Evolutionary conservation across 805 yeast genomes (phyloP).

Genomic region (Nakazawaea laoshanensis): DNA sequence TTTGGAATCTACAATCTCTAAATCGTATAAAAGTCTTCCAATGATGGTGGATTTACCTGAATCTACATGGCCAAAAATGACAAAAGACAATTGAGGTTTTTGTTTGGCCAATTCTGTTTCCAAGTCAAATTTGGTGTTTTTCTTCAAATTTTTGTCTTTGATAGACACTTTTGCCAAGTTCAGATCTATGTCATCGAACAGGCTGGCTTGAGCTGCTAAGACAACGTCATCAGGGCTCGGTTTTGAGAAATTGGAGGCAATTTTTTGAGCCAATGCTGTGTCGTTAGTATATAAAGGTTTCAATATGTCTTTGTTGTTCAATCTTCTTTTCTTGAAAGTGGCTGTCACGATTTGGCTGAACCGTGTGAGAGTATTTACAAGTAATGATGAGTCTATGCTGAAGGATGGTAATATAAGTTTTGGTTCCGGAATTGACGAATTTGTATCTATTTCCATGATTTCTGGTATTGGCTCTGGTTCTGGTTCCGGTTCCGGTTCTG

Average conservation of each 20-base stretch:
- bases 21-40: conserved; percentile 64
- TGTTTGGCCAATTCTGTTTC: conserved; percentile 26
- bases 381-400: neutral
- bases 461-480: neutral
- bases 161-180: conserved; percentile 17
- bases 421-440: neutral
- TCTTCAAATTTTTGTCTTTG: conserved; percentile 11
- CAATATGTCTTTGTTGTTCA: conserved; percentile 5
- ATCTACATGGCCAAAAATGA: conserved; percentile 81
- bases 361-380: neutral
- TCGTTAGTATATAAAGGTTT: conserved; percentile 28
- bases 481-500: neutral
- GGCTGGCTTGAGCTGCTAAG: conserved; percentile 43
- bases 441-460: no score
- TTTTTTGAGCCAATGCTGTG: conserved; percentile 27
- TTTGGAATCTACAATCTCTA: conserved; percentile 57
- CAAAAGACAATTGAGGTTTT: conserved; percentile 60
- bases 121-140: conserved; percentile 31
- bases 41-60: conserved; percentile 78
- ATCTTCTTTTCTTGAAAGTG: conserved; percentile 8
- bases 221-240: conserved; percentile 84
- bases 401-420: neutral
- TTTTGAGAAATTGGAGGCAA: conserved; percentile 44
- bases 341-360: conserved; percentile 1
- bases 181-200: conserved; percentile 17